Evolutionary conservation across 1,284 basidiomycete genomes (phyloP), one percentile per base, ranked within the genome.

Genomic region (Tilletia setariae): DNA sequence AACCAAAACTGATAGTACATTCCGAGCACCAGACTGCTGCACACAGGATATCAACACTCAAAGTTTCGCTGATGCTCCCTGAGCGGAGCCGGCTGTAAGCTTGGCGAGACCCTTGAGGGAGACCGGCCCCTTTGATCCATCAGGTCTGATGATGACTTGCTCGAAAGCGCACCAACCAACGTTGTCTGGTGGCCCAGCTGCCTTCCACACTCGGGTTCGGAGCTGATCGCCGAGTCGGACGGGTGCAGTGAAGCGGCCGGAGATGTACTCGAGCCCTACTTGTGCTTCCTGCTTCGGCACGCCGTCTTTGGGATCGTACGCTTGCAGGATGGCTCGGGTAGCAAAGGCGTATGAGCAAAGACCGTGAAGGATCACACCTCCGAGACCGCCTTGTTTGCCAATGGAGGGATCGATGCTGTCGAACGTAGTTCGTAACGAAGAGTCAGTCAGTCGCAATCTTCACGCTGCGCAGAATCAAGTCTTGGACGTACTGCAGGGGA

Each of bases 321-420:
- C 62, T 21, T 72, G 72, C 42, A 79, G 72, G 16, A 79, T 69
- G n/a, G 78, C 78, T 15, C 76, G 71, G 1, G 76, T 71, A 1
- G 78, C 78, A 35, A 72, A 68, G 25, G 73, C 76, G 68, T 72
- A 78, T 46, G 73, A 74, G 72, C 78, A 80, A 30, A 80, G 74
- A 25, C 78, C 78, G 71, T 80, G 78, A 11, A 80, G 70, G 47
- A 80, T 80, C 6, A 70, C 71, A 7, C 78, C 77, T 9, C 73
- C 72, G 1, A 80, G 73, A 19, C 78, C 78, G 15, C 74, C 75
- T 19, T 67, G 68, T 35, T 71, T 46, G 66, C 73, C 77, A 23
- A 80, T 72, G 30, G 49, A 28, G 8, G 72, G 76, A 63, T 80
- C 78, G 65, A 80, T 77, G 70, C 56, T 61, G 56, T 61, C 9